These are phyloP conservation scores for Cardamine chenopodiifolia DNA, from an alignment of 345 rosid genomes.

Conservation along the genomic window DNA sequence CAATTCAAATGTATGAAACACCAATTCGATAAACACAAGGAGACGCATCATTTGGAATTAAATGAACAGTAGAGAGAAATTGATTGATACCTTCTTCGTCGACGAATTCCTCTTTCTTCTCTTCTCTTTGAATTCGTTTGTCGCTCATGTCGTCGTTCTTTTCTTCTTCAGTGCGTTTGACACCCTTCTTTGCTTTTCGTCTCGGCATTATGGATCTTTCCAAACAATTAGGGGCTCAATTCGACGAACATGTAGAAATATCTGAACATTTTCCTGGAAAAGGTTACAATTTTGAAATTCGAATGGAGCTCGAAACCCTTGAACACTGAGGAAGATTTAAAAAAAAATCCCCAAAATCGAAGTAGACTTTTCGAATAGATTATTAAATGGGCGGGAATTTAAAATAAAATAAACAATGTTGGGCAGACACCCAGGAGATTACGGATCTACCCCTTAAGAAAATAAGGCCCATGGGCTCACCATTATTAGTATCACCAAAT, in stretches of 20 bases:
- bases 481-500: not conserved
- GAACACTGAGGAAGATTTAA: not conserved
- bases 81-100: conserved; percentile 39
- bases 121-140: conserved; percentile 22
- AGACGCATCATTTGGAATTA: not conserved
- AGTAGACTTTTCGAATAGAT: not conserved
- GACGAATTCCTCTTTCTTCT: not conserved
- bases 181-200: conserved; percentile 35
- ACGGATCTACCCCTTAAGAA: not conserved
- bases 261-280: not conserved
- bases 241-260: not conserved
- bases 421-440: not conserved
- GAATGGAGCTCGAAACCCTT: conserved; percentile 27
- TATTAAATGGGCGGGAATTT: conserved; percentile 22
- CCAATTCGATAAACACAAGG: not conserved
- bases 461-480: conserved; percentile 20
- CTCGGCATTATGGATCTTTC: conserved; percentile 35
- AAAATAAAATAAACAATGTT: not conserved
- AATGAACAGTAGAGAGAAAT: not conserved
- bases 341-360: conserved; percentile 9
- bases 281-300: not conserved
- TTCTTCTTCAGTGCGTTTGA: conserved; percentile 31
- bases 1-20: not conserved
- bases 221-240: not conserved
- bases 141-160: not conserved